These are phyloP conservation scores for Podospora pseudoanserina DNA, from an alignment of 495 filamentous ascomycete species.

Conservation along the genomic window DNA sequence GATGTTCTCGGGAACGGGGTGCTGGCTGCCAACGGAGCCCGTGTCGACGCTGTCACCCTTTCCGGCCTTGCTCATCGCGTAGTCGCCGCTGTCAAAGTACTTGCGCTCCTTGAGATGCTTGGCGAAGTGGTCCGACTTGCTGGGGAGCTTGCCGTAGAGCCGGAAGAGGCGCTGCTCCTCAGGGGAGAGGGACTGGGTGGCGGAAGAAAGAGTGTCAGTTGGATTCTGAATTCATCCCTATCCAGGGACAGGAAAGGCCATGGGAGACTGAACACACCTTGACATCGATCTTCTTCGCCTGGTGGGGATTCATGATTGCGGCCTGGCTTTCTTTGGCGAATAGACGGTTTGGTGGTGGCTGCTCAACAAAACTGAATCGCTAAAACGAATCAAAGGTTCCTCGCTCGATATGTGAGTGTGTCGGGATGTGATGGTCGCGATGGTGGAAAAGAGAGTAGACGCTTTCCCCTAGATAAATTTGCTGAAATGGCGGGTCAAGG, in stretches of 20 bases:
- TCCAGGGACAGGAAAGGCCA: conserved; percentile 16
- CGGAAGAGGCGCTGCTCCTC: conserved; percentile 95
- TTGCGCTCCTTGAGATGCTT: conserved; percentile 98
- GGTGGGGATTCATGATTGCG: conserved; percentile 82
- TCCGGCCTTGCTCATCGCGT: conserved; percentile 96
- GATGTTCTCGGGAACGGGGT: conserved; percentile 94
- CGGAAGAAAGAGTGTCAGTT: neutral
- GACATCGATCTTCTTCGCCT: conserved; percentile 95
- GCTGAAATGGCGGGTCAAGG: neutral
- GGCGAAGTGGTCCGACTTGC: conserved; percentile 91
- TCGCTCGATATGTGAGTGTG: neutral
- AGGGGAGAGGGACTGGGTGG: conserved; percentile 68
- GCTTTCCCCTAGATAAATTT: neutral
- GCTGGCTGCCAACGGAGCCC: conserved; percentile 87
- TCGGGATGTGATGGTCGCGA: neutral
- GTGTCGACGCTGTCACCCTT: conserved; percentile 93
- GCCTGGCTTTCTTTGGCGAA: neutral
- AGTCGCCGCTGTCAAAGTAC: conserved; percentile 98
- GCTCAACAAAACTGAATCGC: neutral
- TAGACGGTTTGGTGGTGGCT: neutral
- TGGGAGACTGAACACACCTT: conserved; percentile 58
- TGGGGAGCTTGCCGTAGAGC: conserved; percentile 94
- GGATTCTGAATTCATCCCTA: conserved; percentile 10
- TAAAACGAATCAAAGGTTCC: neutral
- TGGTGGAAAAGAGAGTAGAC: conserved; percentile 3